phyloP scores from a whole-genome alignment of 768 basidiomycete genomes.

The Boletus sp. region DNA sequence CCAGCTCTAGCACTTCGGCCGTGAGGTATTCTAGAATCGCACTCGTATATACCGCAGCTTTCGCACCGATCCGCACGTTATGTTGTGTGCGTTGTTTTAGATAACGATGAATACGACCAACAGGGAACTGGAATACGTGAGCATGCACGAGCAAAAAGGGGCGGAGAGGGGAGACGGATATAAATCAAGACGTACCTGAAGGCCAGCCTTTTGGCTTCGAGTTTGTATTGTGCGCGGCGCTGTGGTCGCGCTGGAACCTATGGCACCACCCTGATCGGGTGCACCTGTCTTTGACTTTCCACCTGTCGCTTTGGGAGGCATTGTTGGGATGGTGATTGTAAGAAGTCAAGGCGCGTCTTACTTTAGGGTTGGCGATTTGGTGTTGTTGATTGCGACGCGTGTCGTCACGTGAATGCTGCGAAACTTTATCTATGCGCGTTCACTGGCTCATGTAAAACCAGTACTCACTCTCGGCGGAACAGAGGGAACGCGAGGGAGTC shows the following conservation, averaged over 20 bases:
- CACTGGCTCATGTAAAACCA: too few species aligned
- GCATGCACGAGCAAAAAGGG: not conserved
- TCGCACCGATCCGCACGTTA: conserved; percentile 95
- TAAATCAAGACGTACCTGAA: conserved; percentile 56
- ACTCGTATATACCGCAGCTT: conserved; percentile 95
- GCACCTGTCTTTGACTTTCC: conserved; percentile 59
- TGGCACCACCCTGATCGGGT: conserved; percentile 15
- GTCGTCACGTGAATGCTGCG: conserved; percentile 20
- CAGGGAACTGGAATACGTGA: conserved; percentile 66
- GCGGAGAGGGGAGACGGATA: not conserved
- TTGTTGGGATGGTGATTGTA: conserved; percentile 32
- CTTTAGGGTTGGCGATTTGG: conserved; percentile 34
- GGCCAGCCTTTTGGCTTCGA: conserved; percentile 79
- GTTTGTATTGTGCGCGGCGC: conserved; percentile 50
- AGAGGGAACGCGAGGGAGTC: too few species aligned
- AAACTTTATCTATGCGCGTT: too few species aligned
- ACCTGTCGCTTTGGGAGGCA: conserved; percentile 55
- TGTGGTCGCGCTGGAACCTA: conserved; percentile 32
- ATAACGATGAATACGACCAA: conserved; percentile 96
- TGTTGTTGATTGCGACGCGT: conserved; percentile 32
- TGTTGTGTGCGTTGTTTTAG: conserved; percentile 89
- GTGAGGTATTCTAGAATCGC: conserved; percentile 96
- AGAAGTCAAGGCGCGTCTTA: conserved; percentile 28
- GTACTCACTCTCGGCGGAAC: too few species aligned
- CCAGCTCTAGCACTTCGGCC: conserved; percentile 93